A percentile compares a stretch with the other conserved stretches of the same genome.
These are phyloP conservation scores for Boletus pseudopeckii DNA, from an alignment of 768 basidiomycete genomes.

Conservation along the genomic window DNA sequence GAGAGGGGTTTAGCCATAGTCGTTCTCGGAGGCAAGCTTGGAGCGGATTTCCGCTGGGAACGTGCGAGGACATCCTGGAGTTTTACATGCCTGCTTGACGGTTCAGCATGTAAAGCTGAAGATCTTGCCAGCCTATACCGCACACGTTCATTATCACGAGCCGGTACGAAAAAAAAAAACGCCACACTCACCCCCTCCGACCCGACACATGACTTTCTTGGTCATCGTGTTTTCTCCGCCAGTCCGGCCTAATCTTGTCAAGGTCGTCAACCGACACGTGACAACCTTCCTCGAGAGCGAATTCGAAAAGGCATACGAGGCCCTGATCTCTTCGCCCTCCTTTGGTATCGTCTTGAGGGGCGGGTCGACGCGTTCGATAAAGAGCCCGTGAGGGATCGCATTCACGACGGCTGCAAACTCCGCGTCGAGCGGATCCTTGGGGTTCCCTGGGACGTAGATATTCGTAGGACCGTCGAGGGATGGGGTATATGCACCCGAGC, in stretches of 20 bases:
- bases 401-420: conserved; percentile 78
- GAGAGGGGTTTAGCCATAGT: background rate
- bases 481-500: conserved; percentile 63
- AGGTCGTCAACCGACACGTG: conserved; percentile 75
- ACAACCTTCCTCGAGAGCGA: conserved; percentile 69
- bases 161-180: background rate
- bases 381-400: conserved; percentile 69
- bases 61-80: background rate
- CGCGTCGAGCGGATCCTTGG: conserved; percentile 75
- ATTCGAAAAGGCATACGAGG: conserved; percentile 81
- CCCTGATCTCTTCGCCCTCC: conserved; percentile 76
- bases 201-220: conserved; percentile 90
- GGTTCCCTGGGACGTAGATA: conserved; percentile 62
- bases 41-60: background rate
- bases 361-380: conserved; percentile 79
- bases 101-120: conserved; percentile 72
- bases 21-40: background rate
- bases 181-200: conserved; percentile 68
- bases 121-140: conserved; percentile 70
- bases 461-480: conserved; percentile 51
- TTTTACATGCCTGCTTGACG: conserved; percentile 66
- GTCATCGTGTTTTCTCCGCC: conserved; percentile 41
- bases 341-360: conserved; percentile 61
- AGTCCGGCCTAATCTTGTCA: conserved; percentile 54
- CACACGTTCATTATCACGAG: background rate